Conservation (phyloP, 2,329 filamentous ascomycete species). For the Leptographium flavum region DNA sequence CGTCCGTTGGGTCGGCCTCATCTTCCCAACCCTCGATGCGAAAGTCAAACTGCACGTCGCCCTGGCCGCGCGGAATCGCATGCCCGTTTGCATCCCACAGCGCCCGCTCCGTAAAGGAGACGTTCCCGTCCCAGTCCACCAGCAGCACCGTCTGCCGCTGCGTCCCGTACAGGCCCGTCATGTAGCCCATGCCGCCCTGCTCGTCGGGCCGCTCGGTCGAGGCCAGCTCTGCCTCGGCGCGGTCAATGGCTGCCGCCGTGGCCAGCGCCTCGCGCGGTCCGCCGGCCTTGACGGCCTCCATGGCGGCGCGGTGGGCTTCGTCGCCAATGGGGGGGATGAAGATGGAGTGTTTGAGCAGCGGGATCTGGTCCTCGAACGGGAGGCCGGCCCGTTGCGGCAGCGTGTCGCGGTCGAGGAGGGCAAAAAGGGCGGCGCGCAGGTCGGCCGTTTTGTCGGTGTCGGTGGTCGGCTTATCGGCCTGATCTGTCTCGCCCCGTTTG, state of each 20-base stretch:
- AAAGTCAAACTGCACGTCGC: slow-evolving; percentile 42
- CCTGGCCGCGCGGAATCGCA: slow-evolving; percentile 34
- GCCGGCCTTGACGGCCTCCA: slow-evolving; percentile 2
- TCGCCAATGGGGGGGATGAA: slow-evolving; percentile 44
- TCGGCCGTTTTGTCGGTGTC: slow-evolving; percentile 17
- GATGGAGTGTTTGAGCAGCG: slow-evolving; percentile 41
- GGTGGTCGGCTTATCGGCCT: no score
- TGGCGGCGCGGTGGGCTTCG: slow-evolving; percentile 20
- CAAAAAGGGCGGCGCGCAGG: slow-evolving; percentile 36
- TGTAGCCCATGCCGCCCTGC: slow-evolving; percentile 25
- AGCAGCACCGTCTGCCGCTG: slow-evolving; percentile 49
- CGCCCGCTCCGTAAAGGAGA: slow-evolving; percentile 43
- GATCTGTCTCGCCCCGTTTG: no score
- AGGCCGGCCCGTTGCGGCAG: slow-evolving; percentile 28
- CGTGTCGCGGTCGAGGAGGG: slow-evolving; percentile 41
- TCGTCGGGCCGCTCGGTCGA: slow-evolving; percentile 22
- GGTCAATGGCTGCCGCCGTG: slow-evolving; percentile 21
- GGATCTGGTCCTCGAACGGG: slow-evolving; percentile 39
- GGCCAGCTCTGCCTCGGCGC: slow-evolving; percentile 20
- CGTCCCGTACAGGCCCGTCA: slow-evolving; percentile 48
- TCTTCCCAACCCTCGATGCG: slow-evolving; percentile 38
- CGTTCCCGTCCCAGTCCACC: slow-evolving; percentile 48
- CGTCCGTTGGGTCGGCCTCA: no score
- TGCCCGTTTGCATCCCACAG: slow-evolving; percentile 46
- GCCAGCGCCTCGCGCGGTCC: slow-evolving; percentile 20